Percentiles rank a stretch among this genome's conserved stretches.
Evolutionary conservation across 2,329 filamentous ascomycete species (phyloP).

Genomic region (Curvularia verruculosa): DNA sequence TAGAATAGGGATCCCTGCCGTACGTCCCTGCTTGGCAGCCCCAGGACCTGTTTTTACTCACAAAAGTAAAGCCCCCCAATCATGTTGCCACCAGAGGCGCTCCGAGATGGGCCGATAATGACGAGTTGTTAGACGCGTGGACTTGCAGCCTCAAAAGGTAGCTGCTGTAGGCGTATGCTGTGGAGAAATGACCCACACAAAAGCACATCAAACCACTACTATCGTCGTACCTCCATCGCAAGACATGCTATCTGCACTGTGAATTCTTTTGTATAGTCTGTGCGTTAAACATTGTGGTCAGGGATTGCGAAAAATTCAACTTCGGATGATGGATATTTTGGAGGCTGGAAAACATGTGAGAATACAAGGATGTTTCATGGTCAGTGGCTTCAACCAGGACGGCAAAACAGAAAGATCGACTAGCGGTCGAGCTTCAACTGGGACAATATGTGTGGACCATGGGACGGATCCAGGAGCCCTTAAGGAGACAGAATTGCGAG

Average conservation of each 20-base stretch:
- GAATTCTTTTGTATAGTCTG: no score
- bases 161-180: neutral
- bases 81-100: constrained; percentile 7
- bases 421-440: constrained; percentile 5
- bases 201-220: neutral
- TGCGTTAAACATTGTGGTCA: neutral
- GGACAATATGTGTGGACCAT: neutral
- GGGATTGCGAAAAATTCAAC: neutral
- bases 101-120: constrained; percentile 22
- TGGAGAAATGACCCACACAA: neutral
- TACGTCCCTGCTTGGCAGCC: constrained; percentile 11
- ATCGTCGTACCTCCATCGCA: neutral
- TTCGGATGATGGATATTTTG: neutral
- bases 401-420: constrained; percentile 5
- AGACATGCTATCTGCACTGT: neutral
- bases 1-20: constrained; percentile 34
- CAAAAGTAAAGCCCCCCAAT: constrained; percentile 26
- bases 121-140: constrained; percentile 10
- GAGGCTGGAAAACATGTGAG: neutral
- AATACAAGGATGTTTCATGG: constrained; percentile 12
- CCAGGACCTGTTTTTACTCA: constrained; percentile 26
- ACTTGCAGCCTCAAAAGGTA: neutral
- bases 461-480: constrained; percentile 6
- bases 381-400: constrained; percentile 4
- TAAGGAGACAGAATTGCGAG: neutral